These are phyloP conservation scores for Cystobasidium ongulense DNA, from an alignment of 768 basidiomycete genomes.

Conservation along the genomic window DNA sequence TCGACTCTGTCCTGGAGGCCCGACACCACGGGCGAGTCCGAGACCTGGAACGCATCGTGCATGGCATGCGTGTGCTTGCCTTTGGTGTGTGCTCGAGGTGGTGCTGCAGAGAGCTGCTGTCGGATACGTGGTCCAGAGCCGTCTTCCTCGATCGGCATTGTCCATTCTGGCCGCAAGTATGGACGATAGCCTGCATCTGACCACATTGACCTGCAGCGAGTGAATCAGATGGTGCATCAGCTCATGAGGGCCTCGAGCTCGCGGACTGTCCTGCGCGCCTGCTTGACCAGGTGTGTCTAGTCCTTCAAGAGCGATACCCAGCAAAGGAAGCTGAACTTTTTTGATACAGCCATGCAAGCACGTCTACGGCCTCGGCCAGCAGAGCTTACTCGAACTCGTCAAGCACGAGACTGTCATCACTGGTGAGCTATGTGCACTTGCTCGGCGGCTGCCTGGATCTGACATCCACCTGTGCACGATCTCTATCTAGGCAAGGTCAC, in stretches of 20 bases:
- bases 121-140: neutral
- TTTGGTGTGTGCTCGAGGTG: neutral
- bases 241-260: neutral
- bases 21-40: slow-evolving; percentile 4
- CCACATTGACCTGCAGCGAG: neutral
- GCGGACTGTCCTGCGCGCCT: neutral
- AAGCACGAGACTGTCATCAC: neutral
- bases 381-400: neutral
- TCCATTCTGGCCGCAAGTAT: neutral
- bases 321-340: neutral
- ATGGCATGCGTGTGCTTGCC: neutral
- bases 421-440: no score
- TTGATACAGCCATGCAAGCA: neutral
- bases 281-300: neutral
- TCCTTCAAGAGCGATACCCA: neutral
- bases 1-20: slow-evolving; percentile 21
- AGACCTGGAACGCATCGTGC: slow-evolving; percentile 28
- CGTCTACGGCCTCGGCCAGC: neutral
- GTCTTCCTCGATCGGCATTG: neutral
- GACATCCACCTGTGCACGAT: no score
- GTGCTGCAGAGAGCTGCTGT: neutral
- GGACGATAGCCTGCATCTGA: neutral
- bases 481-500: neutral
- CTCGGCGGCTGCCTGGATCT: no score
- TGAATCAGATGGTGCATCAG: neutral